phyloP scores from a whole-genome alignment of 805 yeast genomes.

The Candida alai region DNA sequence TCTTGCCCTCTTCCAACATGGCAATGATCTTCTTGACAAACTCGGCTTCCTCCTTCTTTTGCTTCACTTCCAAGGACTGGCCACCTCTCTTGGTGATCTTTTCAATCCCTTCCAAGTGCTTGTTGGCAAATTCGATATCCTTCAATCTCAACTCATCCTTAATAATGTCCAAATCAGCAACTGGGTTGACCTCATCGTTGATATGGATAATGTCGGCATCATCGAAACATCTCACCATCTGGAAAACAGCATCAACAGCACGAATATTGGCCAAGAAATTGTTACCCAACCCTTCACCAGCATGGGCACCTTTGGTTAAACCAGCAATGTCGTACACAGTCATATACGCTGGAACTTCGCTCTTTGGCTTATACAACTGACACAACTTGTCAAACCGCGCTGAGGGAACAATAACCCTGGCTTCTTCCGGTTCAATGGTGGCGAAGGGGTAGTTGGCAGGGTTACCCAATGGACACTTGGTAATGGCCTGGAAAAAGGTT shows the following conservation, averaged over 20 bases:
- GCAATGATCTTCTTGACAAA: slow-evolving; percentile 71
- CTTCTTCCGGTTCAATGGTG: slow-evolving; percentile 97
- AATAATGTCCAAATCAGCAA: slow-evolving; percentile 89
- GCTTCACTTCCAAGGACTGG: slow-evolving; percentile 83
- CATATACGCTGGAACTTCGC: slow-evolving; percentile 86
- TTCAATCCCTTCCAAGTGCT: slow-evolving; percentile 71
- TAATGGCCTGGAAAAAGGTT: slow-evolving; percentile 95
- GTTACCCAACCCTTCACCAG: slow-evolving; percentile 97
- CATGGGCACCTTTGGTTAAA: slow-evolving; percentile 92
- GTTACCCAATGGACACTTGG: slow-evolving; percentile 86
- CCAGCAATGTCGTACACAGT: slow-evolving; percentile 98
- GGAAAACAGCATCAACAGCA: slow-evolving; percentile 96
- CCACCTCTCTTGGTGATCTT: slow-evolving; percentile 85
- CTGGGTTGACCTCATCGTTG: slow-evolving; percentile 90
- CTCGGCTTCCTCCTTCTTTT: slow-evolving; percentile 79
- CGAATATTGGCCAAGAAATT: slow-evolving; percentile 95
- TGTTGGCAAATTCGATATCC: slow-evolving; percentile 92
- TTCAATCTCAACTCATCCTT: slow-evolving; percentile 88
- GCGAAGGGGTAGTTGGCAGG: slow-evolving; percentile 99
- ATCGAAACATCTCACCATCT: slow-evolving; percentile 95
- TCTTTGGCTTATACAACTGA: slow-evolving; percentile 74
- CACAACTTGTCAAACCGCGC: slow-evolving; percentile 76
- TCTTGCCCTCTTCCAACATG: slow-evolving; percentile 76
- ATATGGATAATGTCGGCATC: slow-evolving; percentile 97
- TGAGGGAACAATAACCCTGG: slow-evolving; percentile 91